Evolutionary conservation across 2,329 filamentous ascomycete genomes (phyloP).

Genomic region (Zopfia rhizophila): DNA sequence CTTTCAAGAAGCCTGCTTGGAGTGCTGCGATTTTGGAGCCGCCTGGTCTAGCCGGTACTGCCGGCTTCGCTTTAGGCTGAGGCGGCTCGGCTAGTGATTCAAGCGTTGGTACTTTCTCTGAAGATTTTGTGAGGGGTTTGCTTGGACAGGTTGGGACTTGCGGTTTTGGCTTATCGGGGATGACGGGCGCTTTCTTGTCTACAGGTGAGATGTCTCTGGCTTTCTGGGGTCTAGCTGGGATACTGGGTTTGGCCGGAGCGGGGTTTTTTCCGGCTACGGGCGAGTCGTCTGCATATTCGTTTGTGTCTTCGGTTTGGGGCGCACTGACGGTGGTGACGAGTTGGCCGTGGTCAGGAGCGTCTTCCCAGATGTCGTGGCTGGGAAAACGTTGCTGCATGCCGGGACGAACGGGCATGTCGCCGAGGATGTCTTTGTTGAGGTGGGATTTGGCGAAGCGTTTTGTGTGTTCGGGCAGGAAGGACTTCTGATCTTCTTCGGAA

Average conservation of each 20-base stretch:
- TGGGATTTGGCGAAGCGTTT: slow-evolving; percentile 71
- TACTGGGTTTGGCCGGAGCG: slow-evolving; percentile 35
- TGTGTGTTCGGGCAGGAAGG: slow-evolving; percentile 57
- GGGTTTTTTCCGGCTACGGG: slow-evolving; percentile 41
- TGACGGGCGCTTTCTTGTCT: slow-evolving; percentile 61
- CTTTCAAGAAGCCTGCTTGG: slow-evolving; percentile 91
- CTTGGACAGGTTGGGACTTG: slow-evolving; percentile 68
- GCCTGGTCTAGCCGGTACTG: slow-evolving; percentile 79
- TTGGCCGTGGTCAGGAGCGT: slow-evolving; percentile 83
- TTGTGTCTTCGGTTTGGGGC: slow-evolving; percentile 62
- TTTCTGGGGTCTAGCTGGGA: slow-evolving; percentile 49
- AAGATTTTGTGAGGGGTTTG: slow-evolving; percentile 60
- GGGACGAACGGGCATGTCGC: slow-evolving; percentile 57
- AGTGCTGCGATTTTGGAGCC: slow-evolving; percentile 91
- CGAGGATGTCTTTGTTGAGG: slow-evolving; percentile 63
- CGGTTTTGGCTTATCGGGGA: slow-evolving; percentile 72
- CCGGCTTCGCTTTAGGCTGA: slow-evolving; percentile 78
- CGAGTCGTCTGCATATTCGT: slow-evolving; percentile 49
- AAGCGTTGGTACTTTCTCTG: slow-evolving; percentile 48
- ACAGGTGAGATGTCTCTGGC: slow-evolving; percentile 56
- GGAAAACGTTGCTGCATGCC: slow-evolving; percentile 79
- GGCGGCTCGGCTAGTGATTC: slow-evolving; percentile 45
- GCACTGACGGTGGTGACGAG: slow-evolving; percentile 77
- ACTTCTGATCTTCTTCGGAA: slow-evolving; percentile 52
- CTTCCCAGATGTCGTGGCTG: slow-evolving; percentile 94